Conservation (phyloP, 2,329 filamentous ascomycete genomes). For the Dryadomyces quercus-mongolicae region DNA sequence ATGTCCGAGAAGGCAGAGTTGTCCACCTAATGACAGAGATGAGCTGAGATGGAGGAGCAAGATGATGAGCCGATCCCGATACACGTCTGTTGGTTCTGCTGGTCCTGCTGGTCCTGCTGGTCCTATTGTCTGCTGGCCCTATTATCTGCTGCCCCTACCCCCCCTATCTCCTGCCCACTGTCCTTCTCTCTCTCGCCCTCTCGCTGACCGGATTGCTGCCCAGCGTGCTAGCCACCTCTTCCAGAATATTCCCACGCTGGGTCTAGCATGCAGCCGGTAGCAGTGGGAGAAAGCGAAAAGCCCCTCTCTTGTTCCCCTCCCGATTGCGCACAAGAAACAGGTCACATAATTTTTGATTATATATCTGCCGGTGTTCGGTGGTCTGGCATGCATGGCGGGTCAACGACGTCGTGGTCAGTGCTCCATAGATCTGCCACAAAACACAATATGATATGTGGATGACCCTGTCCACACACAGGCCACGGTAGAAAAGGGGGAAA, state of each 20-base stretch:
- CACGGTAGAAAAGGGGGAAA: neutral
- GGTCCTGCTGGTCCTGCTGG: neutral
- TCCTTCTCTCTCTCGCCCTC: neutral
- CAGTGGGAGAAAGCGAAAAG: neutral
- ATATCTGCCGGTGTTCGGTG: neutral
- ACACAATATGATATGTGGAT: neutral
- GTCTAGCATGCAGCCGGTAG: neutral
- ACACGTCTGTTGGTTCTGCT: neutral
- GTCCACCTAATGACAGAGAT: neutral
- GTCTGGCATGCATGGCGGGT: neutral
- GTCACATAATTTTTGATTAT: neutral
- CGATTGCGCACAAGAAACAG: neutral
- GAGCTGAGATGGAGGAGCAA: neutral
- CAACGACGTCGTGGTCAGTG: neutral
- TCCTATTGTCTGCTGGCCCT: neutral
- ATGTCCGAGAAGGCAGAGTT: neutral
- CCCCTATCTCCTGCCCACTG: too few relatives aligned
- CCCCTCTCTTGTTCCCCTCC: neutral
- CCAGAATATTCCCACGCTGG: constrained; percentile 6
- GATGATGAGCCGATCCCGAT: neutral
- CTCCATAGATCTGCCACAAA: neutral
- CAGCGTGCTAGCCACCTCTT: neutral
- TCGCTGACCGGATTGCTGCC: neutral
- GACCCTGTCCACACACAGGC: neutral
- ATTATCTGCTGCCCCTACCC: too few relatives aligned